Evolutionary conservation across 805 yeast species (phyloP).

Genomic region (Metschnikowia aberdeeniae): DNA sequence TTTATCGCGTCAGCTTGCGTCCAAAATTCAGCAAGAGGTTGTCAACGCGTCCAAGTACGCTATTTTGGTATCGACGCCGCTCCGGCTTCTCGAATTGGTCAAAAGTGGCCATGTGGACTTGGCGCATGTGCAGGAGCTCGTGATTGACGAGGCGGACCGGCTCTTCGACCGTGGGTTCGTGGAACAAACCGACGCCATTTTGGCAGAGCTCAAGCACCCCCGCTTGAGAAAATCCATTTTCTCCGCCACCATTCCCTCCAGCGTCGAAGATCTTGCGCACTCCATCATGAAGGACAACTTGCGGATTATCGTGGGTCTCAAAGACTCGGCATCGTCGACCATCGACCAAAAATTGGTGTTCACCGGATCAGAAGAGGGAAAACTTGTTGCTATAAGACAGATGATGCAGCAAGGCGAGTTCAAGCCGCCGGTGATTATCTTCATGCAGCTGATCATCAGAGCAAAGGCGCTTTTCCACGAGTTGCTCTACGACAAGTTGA

Average conservation of each 20-base stretch:
- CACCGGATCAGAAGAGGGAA: conserved; percentile 96
- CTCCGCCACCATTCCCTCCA: conserved; percentile 93
- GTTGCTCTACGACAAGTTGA: conserved; percentile 81
- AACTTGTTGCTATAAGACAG: conserved; percentile 84
- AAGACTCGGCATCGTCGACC: conserved; percentile 83
- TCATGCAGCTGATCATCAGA: conserved; percentile 85
- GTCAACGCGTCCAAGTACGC: conserved; percentile 65
- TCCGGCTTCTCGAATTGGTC: conserved; percentile 77
- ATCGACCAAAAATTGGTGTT: conserved; percentile 81
- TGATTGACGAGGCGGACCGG: conserved; percentile 95
- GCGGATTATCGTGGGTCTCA: conserved; percentile 85
- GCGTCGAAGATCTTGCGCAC: conserved; percentile 83
- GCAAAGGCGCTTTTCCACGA: conserved; percentile 96
- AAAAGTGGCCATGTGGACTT: conserved; percentile 59
- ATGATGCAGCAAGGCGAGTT: conserved; percentile 80
- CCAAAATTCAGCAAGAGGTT: conserved; percentile 59
- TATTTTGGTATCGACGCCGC: conserved; percentile 81
- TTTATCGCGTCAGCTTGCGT: conserved; percentile 67
- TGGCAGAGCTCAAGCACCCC: conserved; percentile 53
- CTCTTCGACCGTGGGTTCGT: conserved; percentile 82
- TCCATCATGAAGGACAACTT: conserved; percentile 82
- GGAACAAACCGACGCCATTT: conserved; percentile 84
- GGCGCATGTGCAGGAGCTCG: conserved; percentile 62
- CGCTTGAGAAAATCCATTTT: conserved; percentile 70
- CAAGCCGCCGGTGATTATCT: conserved; percentile 88